Conservation (phyloP, 179 eudicot genomes). For the Sideroxylon spinosum region DNA sequence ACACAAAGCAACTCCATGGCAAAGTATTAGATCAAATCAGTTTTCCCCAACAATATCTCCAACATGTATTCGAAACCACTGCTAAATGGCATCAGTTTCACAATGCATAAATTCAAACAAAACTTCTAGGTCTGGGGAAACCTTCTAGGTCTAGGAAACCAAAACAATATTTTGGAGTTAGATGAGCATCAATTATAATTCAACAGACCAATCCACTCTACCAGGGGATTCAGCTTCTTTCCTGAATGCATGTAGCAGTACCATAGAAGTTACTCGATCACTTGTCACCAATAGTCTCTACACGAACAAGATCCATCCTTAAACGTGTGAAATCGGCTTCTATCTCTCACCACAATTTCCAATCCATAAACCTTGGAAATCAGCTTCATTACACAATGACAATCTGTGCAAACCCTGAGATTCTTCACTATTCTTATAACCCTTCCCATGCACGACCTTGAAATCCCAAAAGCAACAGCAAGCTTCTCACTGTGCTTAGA, state of each 20-base stretch:
- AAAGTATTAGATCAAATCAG: too few species aligned
- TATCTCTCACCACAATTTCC: too few species aligned
- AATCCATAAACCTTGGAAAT: too few species aligned
- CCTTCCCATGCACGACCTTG: slow-evolving; percentile 22
- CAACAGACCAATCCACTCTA: not conserved
- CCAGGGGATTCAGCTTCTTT: not conserved
- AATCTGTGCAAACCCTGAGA: slow-evolving; percentile 22
- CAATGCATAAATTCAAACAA: too few species aligned
- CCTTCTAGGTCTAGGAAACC: too few species aligned
- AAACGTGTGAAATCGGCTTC: slow-evolving; percentile 60
- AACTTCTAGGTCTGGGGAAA: too few species aligned
- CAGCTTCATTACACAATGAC: slow-evolving; percentile 34
- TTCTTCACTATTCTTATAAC: slow-evolving; percentile 54
- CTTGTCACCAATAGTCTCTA: slow-evolving; percentile 28
- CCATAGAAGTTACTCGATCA: not conserved
- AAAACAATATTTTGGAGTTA: too few species aligned
- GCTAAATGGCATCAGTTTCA: too few species aligned
- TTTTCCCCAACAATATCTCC: too few species aligned
- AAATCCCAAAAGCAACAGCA: too few species aligned
- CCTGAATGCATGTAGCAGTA: not conserved
- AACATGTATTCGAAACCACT: too few species aligned
- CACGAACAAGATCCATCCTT: slow-evolving; percentile 56
- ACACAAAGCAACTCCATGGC: too few species aligned
- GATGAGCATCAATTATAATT: not conserved
- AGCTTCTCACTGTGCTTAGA: slow-evolving; percentile 40